Percentiles rank a stretch among this genome's conserved stretches.
Conservation (phyloP, 2,329 filamentous ascomycete species). For the Aspergillus quadricinctus region DNA sequence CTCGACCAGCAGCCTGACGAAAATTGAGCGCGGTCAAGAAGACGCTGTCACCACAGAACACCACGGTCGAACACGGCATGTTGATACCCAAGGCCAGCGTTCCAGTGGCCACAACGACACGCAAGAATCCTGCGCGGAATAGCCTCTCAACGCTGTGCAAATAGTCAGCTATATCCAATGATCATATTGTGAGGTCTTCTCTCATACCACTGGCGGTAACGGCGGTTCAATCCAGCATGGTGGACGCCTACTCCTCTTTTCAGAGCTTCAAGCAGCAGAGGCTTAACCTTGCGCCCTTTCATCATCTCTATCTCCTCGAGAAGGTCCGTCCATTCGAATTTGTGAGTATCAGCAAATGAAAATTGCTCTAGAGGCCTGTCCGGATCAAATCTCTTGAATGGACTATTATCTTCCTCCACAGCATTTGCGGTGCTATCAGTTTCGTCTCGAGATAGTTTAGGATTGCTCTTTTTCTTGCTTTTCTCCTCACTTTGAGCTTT, state of each 20-base stretch:
- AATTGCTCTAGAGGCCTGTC: slow-evolving; percentile 49
- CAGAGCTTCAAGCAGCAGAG: slow-evolving; percentile 55
- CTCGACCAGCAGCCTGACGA: slow-evolving; percentile 70
- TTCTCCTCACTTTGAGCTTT: slow-evolving; percentile 2
- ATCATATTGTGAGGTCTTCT: slow-evolving; percentile 18
- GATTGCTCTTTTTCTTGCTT: slow-evolving; percentile 46
- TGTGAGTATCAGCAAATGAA: slow-evolving; percentile 52
- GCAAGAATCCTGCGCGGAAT: slow-evolving; percentile 60
- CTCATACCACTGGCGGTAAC: slow-evolving; percentile 62
- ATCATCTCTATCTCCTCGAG: neutral
- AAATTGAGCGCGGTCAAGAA: slow-evolving; percentile 73
- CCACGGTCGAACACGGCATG: slow-evolving; percentile 78
- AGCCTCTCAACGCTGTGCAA: slow-evolving; percentile 46
- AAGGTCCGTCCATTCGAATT: neutral
- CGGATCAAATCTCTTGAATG: slow-evolving; percentile 64
- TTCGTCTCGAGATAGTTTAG: slow-evolving; percentile 20
- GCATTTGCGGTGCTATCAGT: slow-evolving; percentile 2
- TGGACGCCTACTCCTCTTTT: slow-evolving; percentile 69
- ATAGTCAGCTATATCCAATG: neutral
- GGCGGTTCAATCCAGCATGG: slow-evolving; percentile 74
- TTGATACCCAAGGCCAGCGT: slow-evolving; percentile 76
- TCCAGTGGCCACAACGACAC: slow-evolving; percentile 69
- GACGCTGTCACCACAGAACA: slow-evolving; percentile 69
- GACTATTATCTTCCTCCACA: slow-evolving; percentile 42
- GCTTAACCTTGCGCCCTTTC: neutral